Evolutionary conservation across 139 green algal species (phyloP), one percentile per base, ranked within the genome.

Genomic region (Coelastrella sp.): DNA sequence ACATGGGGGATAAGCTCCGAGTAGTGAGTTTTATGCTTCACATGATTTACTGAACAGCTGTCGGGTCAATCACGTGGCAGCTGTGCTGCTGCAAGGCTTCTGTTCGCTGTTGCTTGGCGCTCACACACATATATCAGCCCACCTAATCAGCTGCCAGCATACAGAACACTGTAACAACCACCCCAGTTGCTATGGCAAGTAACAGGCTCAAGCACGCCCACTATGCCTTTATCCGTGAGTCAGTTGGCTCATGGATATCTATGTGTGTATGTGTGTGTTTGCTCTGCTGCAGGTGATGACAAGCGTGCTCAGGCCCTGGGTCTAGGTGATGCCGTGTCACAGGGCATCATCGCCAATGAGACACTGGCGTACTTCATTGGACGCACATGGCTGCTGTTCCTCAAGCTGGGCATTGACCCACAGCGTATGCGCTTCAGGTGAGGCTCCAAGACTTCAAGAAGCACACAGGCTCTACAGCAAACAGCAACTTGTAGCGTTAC

Each of bases 341-440:
- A 96, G 78, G 97, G 98, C 81, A 98, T 99, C 78, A 98, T 99
- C 75, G 97, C 96, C 90, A 99, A 99, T 93, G 94, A 99, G 95
- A 99, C 98, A 47, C 96, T 99, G 13, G 98, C 93, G 7, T 99
- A 99, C 96, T 99, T 99, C 95, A 99, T 99, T 86, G 98, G 96
- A 32, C 94, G 98, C 87, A 99, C 97, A n/a, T 99, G 97, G 93
- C 94, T 98, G 56, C 99, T 99, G 92, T 95, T 99, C 93, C 88
- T 90, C 65, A 76, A 86, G 3, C 73, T 99, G 5, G 98, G 98
- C 73, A 96, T 99, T 74, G 93, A 99, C 92, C 93, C 94, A 10
- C 74, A 92, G 32, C 95, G 96, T 80, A 95, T 99, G 89, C 95
- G 98, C 65, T 99, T 99, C 95, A 92, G 68, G 68, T 76, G 22